phyloP scores from a whole-genome alignment of 768 basidiomycete species.

The Auriscalpium orientale region DNA sequence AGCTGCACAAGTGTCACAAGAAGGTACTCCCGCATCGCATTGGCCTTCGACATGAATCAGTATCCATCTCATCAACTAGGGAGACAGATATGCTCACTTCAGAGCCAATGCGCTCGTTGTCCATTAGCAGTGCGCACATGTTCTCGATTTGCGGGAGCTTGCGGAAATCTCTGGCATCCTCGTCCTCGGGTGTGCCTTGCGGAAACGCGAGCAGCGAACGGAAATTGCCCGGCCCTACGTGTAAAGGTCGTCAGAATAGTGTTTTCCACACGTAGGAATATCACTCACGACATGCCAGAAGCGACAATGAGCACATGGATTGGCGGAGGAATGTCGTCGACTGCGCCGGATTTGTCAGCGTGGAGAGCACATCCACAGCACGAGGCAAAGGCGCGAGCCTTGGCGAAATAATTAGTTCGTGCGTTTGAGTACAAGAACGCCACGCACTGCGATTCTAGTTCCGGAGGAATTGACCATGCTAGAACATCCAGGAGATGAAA shows the following conservation, averaged over 20 bases:
- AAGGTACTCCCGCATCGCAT: conserved; percentile 29
- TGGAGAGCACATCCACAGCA: background rate
- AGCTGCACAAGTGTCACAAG: conserved; percentile 35
- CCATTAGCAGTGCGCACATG: conserved; percentile 21
- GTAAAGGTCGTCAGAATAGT: too few species aligned
- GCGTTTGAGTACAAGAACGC: background rate
- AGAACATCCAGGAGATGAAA: background rate
- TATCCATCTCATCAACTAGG: background rate
- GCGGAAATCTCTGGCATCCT: conserved; percentile 6
- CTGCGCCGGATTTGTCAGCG: background rate
- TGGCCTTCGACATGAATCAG: conserved; percentile 20
- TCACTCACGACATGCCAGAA: conserved; percentile 45
- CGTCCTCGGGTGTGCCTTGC: conserved; percentile 7
- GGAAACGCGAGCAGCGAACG: conserved; percentile 15
- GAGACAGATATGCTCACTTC: conserved; percentile 14
- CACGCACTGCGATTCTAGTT: background rate
- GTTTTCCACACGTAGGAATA: too few species aligned
- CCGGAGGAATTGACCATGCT: background rate
- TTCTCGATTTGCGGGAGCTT: conserved; percentile 24
- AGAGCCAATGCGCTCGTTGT: conserved; percentile 12
- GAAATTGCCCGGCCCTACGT: background rate
- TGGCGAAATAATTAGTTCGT: too few species aligned
- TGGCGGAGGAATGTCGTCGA: background rate
- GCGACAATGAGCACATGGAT: conserved; percentile 32
- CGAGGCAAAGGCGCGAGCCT: too few species aligned